phyloP scores from a whole-genome alignment of 2,329 filamentous ascomycete species.

The Fusarium coffeatum region DNA sequence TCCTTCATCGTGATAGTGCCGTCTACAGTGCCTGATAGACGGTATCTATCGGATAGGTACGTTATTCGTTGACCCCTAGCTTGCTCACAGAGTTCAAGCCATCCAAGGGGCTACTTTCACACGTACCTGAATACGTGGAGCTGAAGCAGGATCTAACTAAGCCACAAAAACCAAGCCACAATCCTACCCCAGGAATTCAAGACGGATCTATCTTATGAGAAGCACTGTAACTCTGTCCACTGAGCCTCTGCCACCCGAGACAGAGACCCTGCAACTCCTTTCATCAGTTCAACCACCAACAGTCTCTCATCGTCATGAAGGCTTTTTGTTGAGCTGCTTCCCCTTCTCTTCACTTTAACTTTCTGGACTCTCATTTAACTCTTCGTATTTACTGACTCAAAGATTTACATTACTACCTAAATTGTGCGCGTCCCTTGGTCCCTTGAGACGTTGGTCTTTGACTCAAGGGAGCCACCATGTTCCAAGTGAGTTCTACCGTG shows the following conservation, averaged over 20 bases:
- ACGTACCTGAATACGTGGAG: constrained; percentile 12
- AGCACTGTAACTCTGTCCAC: constrained; percentile 34
- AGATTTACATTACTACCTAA: constrained; percentile 5
- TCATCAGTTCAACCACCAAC: constrained; percentile 28
- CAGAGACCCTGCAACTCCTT: constrained; percentile 40
- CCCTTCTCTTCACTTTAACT: background rate
- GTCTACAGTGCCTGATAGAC: background rate
- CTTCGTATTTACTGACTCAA: background rate
- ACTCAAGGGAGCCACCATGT: constrained; percentile 46
- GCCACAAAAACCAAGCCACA: constrained; percentile 31
- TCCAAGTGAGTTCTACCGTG: constrained; percentile 46
- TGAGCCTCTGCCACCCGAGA: constrained; percentile 28
- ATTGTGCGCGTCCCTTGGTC: constrained; percentile 35
- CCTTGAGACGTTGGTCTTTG: constrained; percentile 32
- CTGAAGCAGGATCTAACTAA: constrained; percentile 9
- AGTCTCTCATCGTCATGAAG: constrained; percentile 27
- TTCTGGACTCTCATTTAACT: constrained; percentile 10
- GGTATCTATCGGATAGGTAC: background rate
- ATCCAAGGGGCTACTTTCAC: background rate
- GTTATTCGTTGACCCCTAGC: background rate
- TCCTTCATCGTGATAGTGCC: background rate
- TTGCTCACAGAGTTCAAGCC: background rate
- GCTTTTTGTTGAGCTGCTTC: constrained; percentile 27
- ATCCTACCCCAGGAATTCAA: constrained; percentile 33
- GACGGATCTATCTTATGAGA: constrained; percentile 15